phyloP scores from a whole-genome alignment of 352 stramenopile genomes.

The Pythium graminicola region DNA sequence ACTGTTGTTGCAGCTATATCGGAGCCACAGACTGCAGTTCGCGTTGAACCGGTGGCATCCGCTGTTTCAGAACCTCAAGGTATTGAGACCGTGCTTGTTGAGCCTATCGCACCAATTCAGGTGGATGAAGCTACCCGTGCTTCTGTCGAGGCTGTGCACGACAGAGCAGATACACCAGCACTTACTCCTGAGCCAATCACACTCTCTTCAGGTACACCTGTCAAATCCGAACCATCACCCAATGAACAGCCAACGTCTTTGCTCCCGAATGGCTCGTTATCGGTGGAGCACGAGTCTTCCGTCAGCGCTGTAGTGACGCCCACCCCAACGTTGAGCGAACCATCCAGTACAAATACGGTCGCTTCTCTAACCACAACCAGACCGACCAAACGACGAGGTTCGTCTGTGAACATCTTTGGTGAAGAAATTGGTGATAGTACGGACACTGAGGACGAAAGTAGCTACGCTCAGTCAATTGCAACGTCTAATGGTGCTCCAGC shows the following conservation, averaged over 20 bases:
- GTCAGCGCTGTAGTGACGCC: too few species aligned
- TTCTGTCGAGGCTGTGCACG: not conserved
- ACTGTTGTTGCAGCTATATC: not conserved
- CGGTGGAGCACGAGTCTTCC: too few species aligned
- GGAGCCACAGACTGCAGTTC: too few species aligned
- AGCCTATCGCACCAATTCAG: too few species aligned
- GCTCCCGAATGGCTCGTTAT: not conserved
- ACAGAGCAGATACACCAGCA: not conserved
- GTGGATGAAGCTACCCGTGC: too few species aligned
- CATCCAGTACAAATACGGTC: not conserved
- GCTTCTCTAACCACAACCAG: not conserved
- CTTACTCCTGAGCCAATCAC: not conserved
- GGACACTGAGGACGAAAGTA: constrained; percentile 9
- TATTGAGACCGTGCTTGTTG: not conserved
- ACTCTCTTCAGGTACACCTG: not conserved
- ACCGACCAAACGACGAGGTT: constrained; percentile 6
- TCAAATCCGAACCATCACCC: not conserved
- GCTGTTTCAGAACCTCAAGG: not conserved
- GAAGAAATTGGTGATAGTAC: constrained; percentile 19
- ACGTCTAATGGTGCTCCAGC: too few species aligned
- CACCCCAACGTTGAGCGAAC: too few species aligned
- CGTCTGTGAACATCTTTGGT: constrained; percentile 21
- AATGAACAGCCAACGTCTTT: not conserved
- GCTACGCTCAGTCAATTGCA: too few species aligned
- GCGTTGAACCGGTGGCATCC: too few species aligned